Percentiles rank a stretch among this genome's conserved stretches.
These are phyloP conservation scores for Talaromyces wortmannii DNA, from an alignment of 495 filamentous ascomycete genomes.

Conservation along the genomic window DNA sequence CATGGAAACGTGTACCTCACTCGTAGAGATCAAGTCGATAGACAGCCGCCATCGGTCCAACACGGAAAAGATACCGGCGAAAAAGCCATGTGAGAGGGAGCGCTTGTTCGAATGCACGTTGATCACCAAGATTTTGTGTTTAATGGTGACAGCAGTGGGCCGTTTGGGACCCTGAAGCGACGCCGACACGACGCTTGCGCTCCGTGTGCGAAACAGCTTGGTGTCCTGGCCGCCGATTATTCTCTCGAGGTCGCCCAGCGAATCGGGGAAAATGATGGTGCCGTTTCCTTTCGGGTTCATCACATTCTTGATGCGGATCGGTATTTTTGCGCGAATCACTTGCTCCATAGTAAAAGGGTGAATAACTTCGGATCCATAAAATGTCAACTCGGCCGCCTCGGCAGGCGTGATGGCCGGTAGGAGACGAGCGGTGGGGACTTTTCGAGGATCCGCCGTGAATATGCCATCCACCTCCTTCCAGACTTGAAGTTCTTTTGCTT, in stretches of 20 bases:
- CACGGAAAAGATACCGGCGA: slow-evolving; percentile 82
- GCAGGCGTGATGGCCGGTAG: slow-evolving; percentile 74
- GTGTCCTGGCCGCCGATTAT: slow-evolving; percentile 39
- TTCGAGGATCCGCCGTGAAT: slow-evolving; percentile 81
- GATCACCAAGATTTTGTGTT: slow-evolving; percentile 84
- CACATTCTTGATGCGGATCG: slow-evolving; percentile 97
- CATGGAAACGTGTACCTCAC: slow-evolving; percentile 93
- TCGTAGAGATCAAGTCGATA: slow-evolving; percentile 89
- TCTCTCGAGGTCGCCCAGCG: slow-evolving; percentile 36
- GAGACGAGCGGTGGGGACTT: slow-evolving; percentile 77
- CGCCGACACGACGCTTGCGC: slow-evolving; percentile 32
- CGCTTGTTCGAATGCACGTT: slow-evolving; percentile 94
- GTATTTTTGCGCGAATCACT: slow-evolving; percentile 85
- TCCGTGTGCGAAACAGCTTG: slow-evolving; percentile 39
- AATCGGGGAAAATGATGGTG: slow-evolving; percentile 69
- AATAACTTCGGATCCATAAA: slow-evolving; percentile 92
- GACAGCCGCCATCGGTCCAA: slow-evolving; percentile 73
- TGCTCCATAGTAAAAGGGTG: slow-evolving; percentile 99
- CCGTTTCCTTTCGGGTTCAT: slow-evolving; percentile 85
- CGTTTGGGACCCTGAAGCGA: slow-evolving; percentile 51
- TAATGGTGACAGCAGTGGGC: slow-evolving; percentile 93
- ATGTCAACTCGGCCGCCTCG: slow-evolving; percentile 86
- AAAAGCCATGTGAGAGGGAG: slow-evolving; percentile 81
- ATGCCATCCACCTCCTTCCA: slow-evolving; percentile 95
- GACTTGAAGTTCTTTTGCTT: slow-evolving; percentile 75